Conservation (phyloP, 164 flowering plant species). For the Tinospora cordifolia region DNA sequence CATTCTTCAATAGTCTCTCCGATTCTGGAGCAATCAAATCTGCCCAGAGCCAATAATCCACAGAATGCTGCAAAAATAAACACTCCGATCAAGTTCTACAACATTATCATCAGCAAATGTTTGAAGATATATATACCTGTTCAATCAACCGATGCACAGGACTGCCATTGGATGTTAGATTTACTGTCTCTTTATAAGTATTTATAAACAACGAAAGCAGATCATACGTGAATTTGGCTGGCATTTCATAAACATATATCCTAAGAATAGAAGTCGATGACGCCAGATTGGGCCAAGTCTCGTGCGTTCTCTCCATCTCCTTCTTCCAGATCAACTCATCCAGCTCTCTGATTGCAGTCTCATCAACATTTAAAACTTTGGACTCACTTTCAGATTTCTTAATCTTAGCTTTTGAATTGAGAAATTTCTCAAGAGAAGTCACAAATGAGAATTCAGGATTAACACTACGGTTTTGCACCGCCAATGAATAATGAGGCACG, state of each 20-base stretch:
- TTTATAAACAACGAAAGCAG: constrained; percentile 66
- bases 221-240: constrained; percentile 81
- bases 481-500: background rate
- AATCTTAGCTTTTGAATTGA: constrained; percentile 20
- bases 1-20: constrained; percentile 72
- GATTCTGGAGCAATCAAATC: constrained; percentile 86
- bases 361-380: constrained; percentile 28
- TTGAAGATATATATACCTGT: constrained; percentile 47
- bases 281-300: constrained; percentile 27
- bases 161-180: constrained; percentile 96
- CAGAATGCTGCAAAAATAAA: constrained; percentile 63
- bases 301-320: constrained; percentile 40
- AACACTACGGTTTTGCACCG: constrained; percentile 13
- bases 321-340: constrained; percentile 45
- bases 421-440: constrained; percentile 62
- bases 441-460: constrained; percentile 58
- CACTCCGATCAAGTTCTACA: background rate
- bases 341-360: constrained; percentile 25
- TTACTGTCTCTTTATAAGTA: constrained; percentile 65
- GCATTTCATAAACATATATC: constrained; percentile 95
- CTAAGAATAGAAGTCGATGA: constrained; percentile 28
- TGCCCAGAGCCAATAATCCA: constrained; percentile 98
- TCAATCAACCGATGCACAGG: constrained; percentile 93
- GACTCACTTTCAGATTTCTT: constrained; percentile 12
- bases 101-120: background rate